Percentiles rank a stretch among this genome's conserved stretches.
Conservation (phyloP, 176 grass and related monocot genomes). For the Alopecurus myosuroides region DNA sequence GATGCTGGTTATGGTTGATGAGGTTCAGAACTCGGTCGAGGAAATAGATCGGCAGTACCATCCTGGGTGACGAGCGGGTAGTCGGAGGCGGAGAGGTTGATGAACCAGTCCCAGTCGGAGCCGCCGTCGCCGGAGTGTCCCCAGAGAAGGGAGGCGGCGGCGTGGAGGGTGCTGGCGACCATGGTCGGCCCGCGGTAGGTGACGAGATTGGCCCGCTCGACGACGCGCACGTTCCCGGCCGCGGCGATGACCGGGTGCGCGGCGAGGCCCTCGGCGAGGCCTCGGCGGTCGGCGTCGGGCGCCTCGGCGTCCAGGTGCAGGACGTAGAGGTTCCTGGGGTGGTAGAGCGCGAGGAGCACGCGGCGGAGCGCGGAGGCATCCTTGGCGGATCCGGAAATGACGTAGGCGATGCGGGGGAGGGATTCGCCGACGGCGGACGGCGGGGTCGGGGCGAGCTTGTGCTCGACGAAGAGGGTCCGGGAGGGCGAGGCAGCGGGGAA, state of each 20-base stretch:
- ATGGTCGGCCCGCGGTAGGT: constrained; percentile 61
- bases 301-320: constrained; percentile 59
- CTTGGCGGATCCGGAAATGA: constrained; percentile 45
- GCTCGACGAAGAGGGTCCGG: constrained; percentile 47
- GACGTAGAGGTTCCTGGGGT: constrained; percentile 58
- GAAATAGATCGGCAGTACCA: constrained; percentile 24
- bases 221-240: constrained; percentile 39
- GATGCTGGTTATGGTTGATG: background rate
- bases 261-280: constrained; percentile 19
- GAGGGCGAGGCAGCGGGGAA: constrained; percentile 2
- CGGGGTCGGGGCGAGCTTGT: constrained; percentile 40
- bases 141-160: constrained; percentile 44
- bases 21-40: background rate
- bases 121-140: constrained; percentile 3
- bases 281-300: constrained; percentile 29
- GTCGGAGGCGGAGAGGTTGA: constrained; percentile 57
- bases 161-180: constrained; percentile 69
- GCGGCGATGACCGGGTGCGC: constrained; percentile 20
- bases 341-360: constrained; percentile 58
- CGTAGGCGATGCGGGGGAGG: constrained; percentile 46
- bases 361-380: constrained; percentile 45
- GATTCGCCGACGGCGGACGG: background rate
- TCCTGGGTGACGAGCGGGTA: constrained; percentile 67
- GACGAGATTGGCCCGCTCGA: constrained; percentile 50
- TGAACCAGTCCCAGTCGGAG: constrained; percentile 53